Evolutionary conservation across 257 asterid species (phyloP).

Genomic region (Penstemon davidsonii): DNA sequence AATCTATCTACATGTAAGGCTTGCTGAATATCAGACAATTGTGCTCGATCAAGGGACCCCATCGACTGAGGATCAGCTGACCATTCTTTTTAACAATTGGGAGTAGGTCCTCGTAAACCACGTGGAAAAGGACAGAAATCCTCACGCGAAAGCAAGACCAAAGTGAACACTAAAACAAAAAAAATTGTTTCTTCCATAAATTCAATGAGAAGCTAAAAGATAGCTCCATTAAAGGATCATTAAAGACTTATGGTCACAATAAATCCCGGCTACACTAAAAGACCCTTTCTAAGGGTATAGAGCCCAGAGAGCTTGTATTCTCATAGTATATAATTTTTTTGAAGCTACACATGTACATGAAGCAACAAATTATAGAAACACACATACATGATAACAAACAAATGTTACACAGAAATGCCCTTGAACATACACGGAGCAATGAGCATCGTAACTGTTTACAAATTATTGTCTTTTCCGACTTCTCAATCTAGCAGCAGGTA

Average conservation of each 20-base stretch:
- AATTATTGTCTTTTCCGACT: conserved; percentile 31
- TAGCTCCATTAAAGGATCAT: background rate
- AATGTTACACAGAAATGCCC: conserved; percentile 20
- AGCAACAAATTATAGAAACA: conserved; percentile 28
- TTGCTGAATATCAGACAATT: no score
- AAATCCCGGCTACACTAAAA: background rate
- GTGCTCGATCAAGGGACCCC: no score
- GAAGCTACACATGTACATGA: conserved; percentile 36
- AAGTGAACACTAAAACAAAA: background rate
- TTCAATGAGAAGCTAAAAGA: background rate
- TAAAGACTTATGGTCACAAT: background rate
- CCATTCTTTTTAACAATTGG: no score
- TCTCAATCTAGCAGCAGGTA: conserved; percentile 28
- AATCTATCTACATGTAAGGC: no score
- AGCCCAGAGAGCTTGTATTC: conserved; percentile 23
- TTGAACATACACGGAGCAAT: conserved; percentile 28
- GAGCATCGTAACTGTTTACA: conserved; percentile 34
- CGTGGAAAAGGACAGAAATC: no score
- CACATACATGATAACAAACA: conserved; percentile 21
- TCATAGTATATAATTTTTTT: conserved; percentile 23
- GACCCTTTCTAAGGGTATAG: conserved; percentile 8
- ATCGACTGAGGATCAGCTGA: no score
- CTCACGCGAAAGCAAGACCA: no score
- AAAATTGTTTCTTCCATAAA: background rate
- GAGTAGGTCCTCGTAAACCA: no score